These are phyloP conservation scores for Spizellomyces punctatus DNA, from an alignment of 192 early-diverging fungal species.

Conservation along the genomic window DNA sequence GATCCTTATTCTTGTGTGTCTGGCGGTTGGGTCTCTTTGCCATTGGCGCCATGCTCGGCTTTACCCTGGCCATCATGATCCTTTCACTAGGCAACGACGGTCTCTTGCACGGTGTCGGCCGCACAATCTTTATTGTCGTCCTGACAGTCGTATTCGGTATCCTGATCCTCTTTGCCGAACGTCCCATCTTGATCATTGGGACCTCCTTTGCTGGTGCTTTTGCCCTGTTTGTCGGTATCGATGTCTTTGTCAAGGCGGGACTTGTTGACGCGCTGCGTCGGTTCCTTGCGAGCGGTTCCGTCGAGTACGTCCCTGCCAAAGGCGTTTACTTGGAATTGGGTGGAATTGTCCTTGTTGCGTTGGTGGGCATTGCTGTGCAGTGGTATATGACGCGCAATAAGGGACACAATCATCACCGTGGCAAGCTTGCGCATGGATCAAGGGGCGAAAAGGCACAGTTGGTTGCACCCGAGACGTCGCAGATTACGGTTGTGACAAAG, in stretches of 20 bases:
- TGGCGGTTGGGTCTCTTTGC: conserved; percentile 73
- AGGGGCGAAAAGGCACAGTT: neutral
- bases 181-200: conserved; percentile 65
- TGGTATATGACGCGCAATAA: conserved; percentile 29
- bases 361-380: conserved; percentile 70
- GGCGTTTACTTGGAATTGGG: conserved; percentile 71
- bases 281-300: conserved; percentile 52
- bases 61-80: conserved; percentile 71
- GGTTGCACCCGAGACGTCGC: neutral
- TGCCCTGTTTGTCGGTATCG: conserved; percentile 77
- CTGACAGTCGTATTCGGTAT: conserved; percentile 65
- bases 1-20: conserved; percentile 65
- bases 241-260: conserved; percentile 79
- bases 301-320: conserved; percentile 45
- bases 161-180: conserved; percentile 65
- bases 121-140: conserved; percentile 70
- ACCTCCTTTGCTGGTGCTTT: conserved; percentile 81
- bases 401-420: neutral
- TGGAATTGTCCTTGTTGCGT: conserved; percentile 61
- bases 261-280: conserved; percentile 61
- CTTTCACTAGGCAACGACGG: conserved; percentile 65
- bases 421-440: neutral
- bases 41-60: conserved; percentile 79
- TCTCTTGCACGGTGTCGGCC: conserved; percentile 65
- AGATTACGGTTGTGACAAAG: neutral